These are phyloP conservation scores for Albophoma yamanashiensis DNA, from an alignment of 2,329 filamentous ascomycete species.

Conservation along the genomic window DNA sequence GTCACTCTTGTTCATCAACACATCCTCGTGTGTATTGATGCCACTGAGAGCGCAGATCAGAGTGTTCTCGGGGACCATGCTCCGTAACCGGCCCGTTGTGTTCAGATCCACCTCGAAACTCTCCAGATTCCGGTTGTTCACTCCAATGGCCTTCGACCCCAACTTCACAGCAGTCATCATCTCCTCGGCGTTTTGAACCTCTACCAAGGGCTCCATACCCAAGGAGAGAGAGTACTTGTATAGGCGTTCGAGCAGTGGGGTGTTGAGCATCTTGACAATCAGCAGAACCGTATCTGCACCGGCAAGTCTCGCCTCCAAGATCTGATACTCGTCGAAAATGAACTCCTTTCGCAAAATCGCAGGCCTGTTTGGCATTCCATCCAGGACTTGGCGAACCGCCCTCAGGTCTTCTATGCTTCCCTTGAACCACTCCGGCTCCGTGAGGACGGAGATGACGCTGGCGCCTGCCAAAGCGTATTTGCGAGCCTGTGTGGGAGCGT, in stretches of 20 bases:
- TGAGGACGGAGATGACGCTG: conserved; percentile 96
- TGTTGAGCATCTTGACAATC: conserved; percentile 95
- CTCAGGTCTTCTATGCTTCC: conserved; percentile 90
- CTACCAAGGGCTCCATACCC: conserved; percentile 95
- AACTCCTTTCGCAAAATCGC: conserved; percentile 94
- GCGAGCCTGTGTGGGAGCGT: conserved; percentile 79
- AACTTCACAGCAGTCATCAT: conserved; percentile 82
- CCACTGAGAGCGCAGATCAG: conserved; percentile 91
- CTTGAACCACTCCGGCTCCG: conserved; percentile 98
- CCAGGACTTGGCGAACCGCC: conserved; percentile 77
- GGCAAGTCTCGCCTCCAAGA: conserved; percentile 83
- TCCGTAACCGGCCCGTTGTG: conserved; percentile 80
- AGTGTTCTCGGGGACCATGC: conserved; percentile 73
- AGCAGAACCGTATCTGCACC: conserved; percentile 91
- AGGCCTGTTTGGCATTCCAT: conserved; percentile 83
- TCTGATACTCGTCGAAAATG: conserved; percentile 96
- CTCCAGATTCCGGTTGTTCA: conserved; percentile 94
- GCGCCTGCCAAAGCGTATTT: conserved; percentile 90
- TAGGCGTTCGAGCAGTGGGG: conserved; percentile 59
- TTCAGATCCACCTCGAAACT: conserved; percentile 94
- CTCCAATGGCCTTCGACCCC: conserved; percentile 84
- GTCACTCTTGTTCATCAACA: conserved; percentile 75
- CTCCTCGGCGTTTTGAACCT: conserved; percentile 90
- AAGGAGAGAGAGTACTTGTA: conserved; percentile 84
- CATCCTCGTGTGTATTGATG: conserved; percentile 81